Evolutionary conservation across 2,329 filamentous ascomycete species (phyloP).

Genomic region (Hymenoscyphus infarciens): DNA sequence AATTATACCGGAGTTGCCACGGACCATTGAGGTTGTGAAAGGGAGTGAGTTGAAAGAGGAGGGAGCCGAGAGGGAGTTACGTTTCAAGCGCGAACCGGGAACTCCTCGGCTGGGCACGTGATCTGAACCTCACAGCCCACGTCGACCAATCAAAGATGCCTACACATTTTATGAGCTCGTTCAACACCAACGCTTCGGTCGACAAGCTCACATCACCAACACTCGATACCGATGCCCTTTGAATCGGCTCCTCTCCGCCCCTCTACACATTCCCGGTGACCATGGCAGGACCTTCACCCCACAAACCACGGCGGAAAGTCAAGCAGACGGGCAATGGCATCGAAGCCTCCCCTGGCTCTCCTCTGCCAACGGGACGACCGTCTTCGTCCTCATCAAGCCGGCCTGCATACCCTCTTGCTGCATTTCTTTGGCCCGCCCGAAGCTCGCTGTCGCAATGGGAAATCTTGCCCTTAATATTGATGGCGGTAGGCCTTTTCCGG

Average conservation of each 20-base stretch:
- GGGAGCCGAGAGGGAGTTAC: too few species aligned
- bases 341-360: constrained; percentile 24
- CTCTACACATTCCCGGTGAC: not conserved
- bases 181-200: not conserved
- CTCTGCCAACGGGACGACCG: constrained; percentile 15
- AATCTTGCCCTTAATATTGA: constrained; percentile 79
- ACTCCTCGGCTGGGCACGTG: too few species aligned
- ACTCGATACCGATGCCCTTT: not conserved
- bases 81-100: too few species aligned
- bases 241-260: not conserved
- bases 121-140: not conserved
- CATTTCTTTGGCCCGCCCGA: constrained; percentile 91
- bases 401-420: constrained; percentile 83
- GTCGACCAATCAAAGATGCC: not conserved
- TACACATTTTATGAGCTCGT: not conserved
- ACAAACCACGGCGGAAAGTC: constrained; percentile 56
- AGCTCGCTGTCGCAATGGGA: constrained; percentile 88
- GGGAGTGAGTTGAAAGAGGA: too few species aligned
- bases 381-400: constrained; percentile 34
- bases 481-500: constrained; percentile 85
- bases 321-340: constrained; percentile 46
- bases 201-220: not conserved
- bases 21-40: too few species aligned
- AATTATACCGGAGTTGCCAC: too few species aligned
- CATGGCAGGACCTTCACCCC: constrained; percentile 52